A percentile compares a stretch with the other conserved stretches of the same genome.
phyloP scores from a whole-genome alignment of 768 basidiomycete species.

The Agaricus blazei region DNA sequence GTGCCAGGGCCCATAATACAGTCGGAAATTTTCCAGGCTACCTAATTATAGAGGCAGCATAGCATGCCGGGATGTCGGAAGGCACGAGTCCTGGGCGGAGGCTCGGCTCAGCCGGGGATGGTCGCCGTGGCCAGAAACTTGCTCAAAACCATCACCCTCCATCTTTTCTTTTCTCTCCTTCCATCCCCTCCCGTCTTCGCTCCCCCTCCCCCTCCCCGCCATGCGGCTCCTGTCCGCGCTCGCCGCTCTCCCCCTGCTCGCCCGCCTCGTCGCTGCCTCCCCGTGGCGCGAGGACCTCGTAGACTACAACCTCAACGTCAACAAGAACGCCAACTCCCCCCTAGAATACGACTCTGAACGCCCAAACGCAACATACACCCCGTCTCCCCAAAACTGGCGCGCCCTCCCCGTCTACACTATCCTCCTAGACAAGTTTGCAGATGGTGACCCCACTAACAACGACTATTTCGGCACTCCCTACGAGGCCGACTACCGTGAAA shows the following conservation, averaged over 20 bases:
- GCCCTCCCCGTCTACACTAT: slow-evolving; percentile 73
- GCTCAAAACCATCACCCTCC: slow-evolving; percentile 7
- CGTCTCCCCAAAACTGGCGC: slow-evolving; percentile 85
- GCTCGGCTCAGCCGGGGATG: too few species aligned
- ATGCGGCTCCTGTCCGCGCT: slow-evolving; percentile 49
- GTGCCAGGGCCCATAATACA: too few species aligned
- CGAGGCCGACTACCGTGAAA: slow-evolving; percentile 85
- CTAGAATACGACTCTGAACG: slow-evolving; percentile 62
- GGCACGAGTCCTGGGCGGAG: neutral
- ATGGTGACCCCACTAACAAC: slow-evolving; percentile 89
- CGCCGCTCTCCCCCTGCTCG: slow-evolving; percentile 31
- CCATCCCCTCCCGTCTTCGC: neutral
- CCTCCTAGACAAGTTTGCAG: slow-evolving; percentile 90
- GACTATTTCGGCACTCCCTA: slow-evolving; percentile 78
- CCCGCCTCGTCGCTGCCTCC: slow-evolving; percentile 41
- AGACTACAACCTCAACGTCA: slow-evolving; percentile 76
- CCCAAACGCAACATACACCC: slow-evolving; percentile 62
- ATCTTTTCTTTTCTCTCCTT: slow-evolving; percentile 1
- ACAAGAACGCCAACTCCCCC: slow-evolving; percentile 62
- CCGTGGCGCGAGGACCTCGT: slow-evolving; percentile 64
- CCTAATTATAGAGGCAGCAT: neutral
- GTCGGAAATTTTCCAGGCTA: too few species aligned
- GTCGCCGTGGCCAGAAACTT: slow-evolving; percentile 1
- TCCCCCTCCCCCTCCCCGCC: slow-evolving; percentile 8
- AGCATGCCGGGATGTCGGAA: neutral